These are phyloP conservation scores for Hypomontagnella monticulosa DNA, from an alignment of 495 filamentous ascomycete species.

Conservation along the genomic window DNA sequence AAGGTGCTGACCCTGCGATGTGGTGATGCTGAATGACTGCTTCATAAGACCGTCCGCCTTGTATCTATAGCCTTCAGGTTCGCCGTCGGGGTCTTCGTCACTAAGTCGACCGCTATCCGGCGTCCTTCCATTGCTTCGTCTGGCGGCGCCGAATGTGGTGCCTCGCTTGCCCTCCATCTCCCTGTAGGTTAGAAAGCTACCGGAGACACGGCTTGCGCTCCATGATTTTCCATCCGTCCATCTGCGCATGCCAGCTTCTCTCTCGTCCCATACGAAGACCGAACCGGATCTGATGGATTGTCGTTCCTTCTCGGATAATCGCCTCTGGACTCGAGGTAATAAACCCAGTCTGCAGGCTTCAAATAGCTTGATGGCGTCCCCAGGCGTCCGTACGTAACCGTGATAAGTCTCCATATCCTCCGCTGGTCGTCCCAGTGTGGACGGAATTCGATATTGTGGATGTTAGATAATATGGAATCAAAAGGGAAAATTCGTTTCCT, in stretches of 20 bases:
- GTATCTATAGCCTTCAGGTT: constrained; percentile 95
- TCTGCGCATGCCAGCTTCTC: constrained; percentile 96
- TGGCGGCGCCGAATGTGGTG: constrained; percentile 64
- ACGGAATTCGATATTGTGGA: constrained; percentile 2
- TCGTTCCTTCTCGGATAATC: constrained; percentile 95
- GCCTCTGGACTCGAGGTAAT: constrained; percentile 88
- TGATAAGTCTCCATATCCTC: constrained; percentile 91
- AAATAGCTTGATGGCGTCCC: constrained; percentile 96
- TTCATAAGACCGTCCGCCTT: constrained; percentile 98
- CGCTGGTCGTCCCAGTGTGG: neutral
- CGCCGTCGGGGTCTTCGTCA: constrained; percentile 85
- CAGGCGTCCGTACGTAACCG: constrained; percentile 89
- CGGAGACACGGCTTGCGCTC: constrained; percentile 97
- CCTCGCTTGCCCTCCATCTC: constrained; percentile 98
- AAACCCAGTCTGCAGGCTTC: constrained; percentile 93
- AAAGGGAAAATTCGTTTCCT: constrained; percentile 13
- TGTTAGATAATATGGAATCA: constrained; percentile 9
- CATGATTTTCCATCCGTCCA: constrained; percentile 99
- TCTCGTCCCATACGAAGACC: constrained; percentile 98
- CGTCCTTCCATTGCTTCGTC: constrained; percentile 71
- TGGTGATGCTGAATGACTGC: constrained; percentile 99
- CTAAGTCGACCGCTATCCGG: constrained; percentile 81
- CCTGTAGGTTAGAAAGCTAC: constrained; percentile 95
- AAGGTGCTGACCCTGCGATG: constrained; percentile 85
- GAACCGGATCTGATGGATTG: constrained; percentile 94